Evolutionary conservation across 495 filamentous ascomycete species (phyloP).

Genomic region (Bryoglossum gracile): DNA sequence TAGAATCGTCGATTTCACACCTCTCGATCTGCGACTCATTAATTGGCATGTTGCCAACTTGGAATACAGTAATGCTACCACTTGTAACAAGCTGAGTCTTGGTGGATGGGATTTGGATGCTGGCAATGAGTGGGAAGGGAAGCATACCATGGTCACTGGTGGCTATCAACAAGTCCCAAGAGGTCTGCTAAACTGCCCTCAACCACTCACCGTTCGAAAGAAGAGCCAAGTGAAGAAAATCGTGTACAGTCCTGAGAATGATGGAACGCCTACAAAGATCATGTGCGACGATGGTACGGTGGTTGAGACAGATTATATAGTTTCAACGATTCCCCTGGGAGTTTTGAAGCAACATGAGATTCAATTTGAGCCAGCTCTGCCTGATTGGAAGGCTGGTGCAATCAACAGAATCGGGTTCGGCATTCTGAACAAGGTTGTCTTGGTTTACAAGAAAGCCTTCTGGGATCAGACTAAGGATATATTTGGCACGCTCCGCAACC

Average conservation of each 20-base stretch:
- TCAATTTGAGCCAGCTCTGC: constrained; percentile 74
- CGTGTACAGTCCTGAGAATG: constrained; percentile 47
- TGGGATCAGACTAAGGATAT: constrained; percentile 93
- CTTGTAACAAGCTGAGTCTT: constrained; percentile 78
- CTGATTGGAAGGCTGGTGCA: constrained; percentile 73
- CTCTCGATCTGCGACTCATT: constrained; percentile 80
- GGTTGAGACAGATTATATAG: constrained; percentile 76
- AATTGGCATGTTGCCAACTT: constrained; percentile 99
- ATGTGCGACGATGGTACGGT: constrained; percentile 72
- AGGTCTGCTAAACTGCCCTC: constrained; percentile 69
- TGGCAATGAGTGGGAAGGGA: constrained; percentile 94
- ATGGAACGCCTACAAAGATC: constrained; percentile 43
- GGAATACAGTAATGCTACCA: constrained; percentile 92
- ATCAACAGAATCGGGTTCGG: constrained; percentile 91
- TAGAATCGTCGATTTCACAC: constrained; percentile 69
- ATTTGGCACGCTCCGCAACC: constrained; percentile 81
- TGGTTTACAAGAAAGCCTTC: constrained; percentile 85
- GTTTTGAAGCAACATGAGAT: constrained; percentile 69
- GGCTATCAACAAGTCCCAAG: constrained; percentile 87
- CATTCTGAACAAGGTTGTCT: constrained; percentile 86
- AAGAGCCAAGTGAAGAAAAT: constrained; percentile 63
- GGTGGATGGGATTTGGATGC: constrained; percentile 94
- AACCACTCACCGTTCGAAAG: constrained; percentile 70
- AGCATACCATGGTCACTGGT: constrained; percentile 85
- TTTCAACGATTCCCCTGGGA: constrained; percentile 82